Evolutionary conservation across 2,329 filamentous ascomycete species (phyloP), one percentile per base, ranked within the genome.

Genomic region (Aspergillus chevalieri): DNA sequence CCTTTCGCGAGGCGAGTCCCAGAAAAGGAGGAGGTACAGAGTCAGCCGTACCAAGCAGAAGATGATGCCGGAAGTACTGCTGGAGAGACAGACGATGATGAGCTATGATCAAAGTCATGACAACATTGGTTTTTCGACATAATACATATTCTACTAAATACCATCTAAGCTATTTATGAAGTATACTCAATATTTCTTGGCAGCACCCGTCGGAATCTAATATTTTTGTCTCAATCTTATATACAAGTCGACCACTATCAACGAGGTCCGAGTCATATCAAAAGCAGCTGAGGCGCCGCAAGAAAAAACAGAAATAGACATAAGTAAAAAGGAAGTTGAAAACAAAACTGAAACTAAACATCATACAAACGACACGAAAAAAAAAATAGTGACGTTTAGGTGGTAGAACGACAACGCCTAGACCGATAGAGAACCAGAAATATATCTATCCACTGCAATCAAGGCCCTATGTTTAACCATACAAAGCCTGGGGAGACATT

Each of bases 21-120:
- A 22, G 28, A 48, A 21, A 44, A 55, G 38, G 47, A 34, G 24
- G 6, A 49, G 49, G 39, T 17, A 49, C 28, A 48, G 24, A 53
- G 43, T 22, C 9, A 43, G 22, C 24, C 44, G 8, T 24, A 54
- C 14, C 46, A n/a, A 19, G 24, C 49, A 28, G 49, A 47, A 12
- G 50, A 57, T 26, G 55, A 52, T 28, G 53, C 47, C 5, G 65
- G 63, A 46, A 61, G 57, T 36, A 64, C 55, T 5, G 61, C 51
- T 28, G 70, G 67, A 17, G 68, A 68, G 46, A 69, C 66, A 8
- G 70, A 71, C 49, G 71, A 74, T 52, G 71, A 74, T 59, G 71
- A 74, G 51, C 50, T 73, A 46, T 72, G 46, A 55, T n/a, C 30
- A 7, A 15, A 34, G 12, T 2, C 17, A 36, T 14, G 4, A 34